phyloP scores from a whole-genome alignment of 2,329 filamentous ascomycete species.

The Pyricularia pennisetigena region DNA sequence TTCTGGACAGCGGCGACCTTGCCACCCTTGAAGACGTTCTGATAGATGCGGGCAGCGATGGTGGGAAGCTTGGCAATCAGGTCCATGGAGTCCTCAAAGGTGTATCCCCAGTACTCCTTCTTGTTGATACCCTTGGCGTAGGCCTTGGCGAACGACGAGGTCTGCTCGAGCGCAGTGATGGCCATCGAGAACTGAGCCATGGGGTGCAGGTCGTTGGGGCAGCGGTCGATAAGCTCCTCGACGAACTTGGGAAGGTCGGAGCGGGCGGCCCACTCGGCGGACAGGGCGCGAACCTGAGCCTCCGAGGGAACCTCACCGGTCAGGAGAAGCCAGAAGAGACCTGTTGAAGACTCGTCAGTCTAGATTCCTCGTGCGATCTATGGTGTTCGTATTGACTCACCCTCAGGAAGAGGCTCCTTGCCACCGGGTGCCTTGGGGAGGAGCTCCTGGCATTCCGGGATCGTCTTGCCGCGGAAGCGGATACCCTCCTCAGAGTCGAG shows the following conservation, averaged over 20 bases:
- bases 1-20: slow-evolving; percentile 94
- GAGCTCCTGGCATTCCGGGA: slow-evolving; percentile 95
- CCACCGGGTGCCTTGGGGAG: slow-evolving; percentile 96
- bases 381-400: slow-evolving; percentile 25
- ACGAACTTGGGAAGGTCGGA: slow-evolving; percentile 96
- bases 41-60: slow-evolving; percentile 97
- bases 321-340: slow-evolving; percentile 99
- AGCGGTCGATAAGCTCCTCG: slow-evolving; percentile 99
- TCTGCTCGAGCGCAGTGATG: slow-evolving; percentile 96
- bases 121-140: slow-evolving; percentile 99
- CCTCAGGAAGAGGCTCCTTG: slow-evolving; percentile 94
- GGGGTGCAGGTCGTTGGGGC: slow-evolving; percentile 96
- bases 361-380: background rate
- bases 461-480: slow-evolving; percentile 98
- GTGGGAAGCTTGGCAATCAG: slow-evolving; percentile 98
- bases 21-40: slow-evolving; percentile 99
- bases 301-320: slow-evolving; percentile 96
- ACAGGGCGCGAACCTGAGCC: slow-evolving; percentile 97
- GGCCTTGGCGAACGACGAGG: slow-evolving; percentile 94
- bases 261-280: slow-evolving; percentile 96
- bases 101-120: slow-evolving; percentile 99
- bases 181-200: slow-evolving; percentile 99
- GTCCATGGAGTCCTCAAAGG: slow-evolving; percentile 99
- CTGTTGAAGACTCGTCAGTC: slow-evolving; percentile 24
- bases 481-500: slow-evolving; percentile 98